Evolutionary conservation across 2,329 filamentous ascomycete genomes (phyloP), one percentile per base, ranked within the genome.

Genomic region (Chrysoporthe deuterocubensis): DNA sequence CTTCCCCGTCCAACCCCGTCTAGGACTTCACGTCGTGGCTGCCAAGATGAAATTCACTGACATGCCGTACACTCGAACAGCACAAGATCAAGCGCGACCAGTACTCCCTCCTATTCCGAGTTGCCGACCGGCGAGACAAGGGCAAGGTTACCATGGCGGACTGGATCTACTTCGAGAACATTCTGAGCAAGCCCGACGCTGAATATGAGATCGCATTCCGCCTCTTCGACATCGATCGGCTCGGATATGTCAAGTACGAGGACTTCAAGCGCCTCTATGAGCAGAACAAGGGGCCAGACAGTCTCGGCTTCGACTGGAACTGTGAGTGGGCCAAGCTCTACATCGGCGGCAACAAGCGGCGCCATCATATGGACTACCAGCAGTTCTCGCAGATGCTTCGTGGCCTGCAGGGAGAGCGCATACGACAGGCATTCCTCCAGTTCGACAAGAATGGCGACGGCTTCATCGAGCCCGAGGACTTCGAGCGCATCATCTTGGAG

Each of bases 181-280:
- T 99, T 71, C 89, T 99, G 68, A 86, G 87, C 73, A 98, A 97
- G 82, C 92, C 96, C 70, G 96, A 98, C 77, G 96, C 96, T 78
- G 96, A 99, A 82, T 99, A 99, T 82, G 94, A 98, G 80, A 97
- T 99, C 74, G 95, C 96, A 18, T 99, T 98, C 83, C 92, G 96
- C 74, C 87, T 99, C 66, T 99, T 99, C 81, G 95, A 98, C 77
- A 86, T 93, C 74, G 90, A 95, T 63, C 88, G 92, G 70, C 92
- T 89, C 26, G 96, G 96, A 70, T 87, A 87, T 61, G 93, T 99
- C 76, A 95, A 94, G 78, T 97, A 95, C 76, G 92, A 97, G 50
- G 89, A 94, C 74, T 94, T 99, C 81, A 89, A 93, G 76, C 86
- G 89, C 68, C 83, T 95, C 68, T 97, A 96, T 81, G 92, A 95